phyloP scores from a whole-genome alignment of 2,329 filamentous ascomycete genomes.

The Mycosphaerella sp. region DNA sequence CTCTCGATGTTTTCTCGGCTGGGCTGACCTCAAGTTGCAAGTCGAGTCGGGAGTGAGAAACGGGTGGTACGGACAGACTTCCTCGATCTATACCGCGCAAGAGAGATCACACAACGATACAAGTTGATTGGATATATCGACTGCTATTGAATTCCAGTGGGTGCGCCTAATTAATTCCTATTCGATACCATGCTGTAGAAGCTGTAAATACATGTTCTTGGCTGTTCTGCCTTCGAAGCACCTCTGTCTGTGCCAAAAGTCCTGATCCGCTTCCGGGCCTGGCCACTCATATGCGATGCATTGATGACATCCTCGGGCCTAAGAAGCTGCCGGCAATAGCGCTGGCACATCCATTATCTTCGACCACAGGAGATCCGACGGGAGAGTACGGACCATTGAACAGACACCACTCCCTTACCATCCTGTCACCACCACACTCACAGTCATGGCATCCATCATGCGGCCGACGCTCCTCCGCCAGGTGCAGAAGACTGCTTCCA shows the following conservation, averaged over 20 bases:
- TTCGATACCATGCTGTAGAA: no score
- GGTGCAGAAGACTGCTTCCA: conserved; percentile 33
- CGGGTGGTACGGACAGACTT: not conserved
- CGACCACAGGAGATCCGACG: conserved; percentile 2
- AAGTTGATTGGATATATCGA: no score
- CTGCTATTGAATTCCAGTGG: no score
- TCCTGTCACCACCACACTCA: conserved; percentile 19
- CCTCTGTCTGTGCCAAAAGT: not conserved
- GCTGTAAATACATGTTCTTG: no score
- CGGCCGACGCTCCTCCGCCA: conserved; percentile 47
- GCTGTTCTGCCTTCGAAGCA: not conserved
- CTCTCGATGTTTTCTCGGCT: conserved; percentile 8
- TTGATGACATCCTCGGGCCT: conserved; percentile 4
- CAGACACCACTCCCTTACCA: not conserved
- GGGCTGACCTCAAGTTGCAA: not conserved
- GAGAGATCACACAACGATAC: no score
- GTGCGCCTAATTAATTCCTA: no score
- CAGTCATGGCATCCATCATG: conserved; percentile 48
- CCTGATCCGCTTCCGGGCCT: not conserved
- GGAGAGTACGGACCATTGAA: not conserved
- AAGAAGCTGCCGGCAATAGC: conserved; percentile 2
- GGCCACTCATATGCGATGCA: not conserved
- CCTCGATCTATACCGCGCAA: no score
- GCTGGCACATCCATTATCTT: not conserved
- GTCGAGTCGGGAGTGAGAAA: not conserved